phyloP scores from a whole-genome alignment of 2,329 filamentous ascomycete species.

The Aspergillus sp. region DNA sequence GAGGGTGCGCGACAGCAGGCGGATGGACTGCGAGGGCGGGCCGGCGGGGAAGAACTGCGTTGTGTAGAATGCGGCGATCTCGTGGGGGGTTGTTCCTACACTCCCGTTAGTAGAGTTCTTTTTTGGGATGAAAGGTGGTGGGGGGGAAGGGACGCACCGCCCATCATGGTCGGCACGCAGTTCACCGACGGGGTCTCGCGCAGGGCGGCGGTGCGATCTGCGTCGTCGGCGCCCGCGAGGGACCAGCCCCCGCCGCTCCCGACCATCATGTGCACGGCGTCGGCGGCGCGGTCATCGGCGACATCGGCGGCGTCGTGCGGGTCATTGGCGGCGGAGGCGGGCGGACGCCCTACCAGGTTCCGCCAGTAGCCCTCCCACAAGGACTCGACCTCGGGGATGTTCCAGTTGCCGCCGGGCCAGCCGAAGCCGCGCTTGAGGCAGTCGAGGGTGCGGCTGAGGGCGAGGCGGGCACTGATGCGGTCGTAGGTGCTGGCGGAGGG shows the following conservation, averaged over 20 bases:
- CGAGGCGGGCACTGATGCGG: slow-evolving; percentile 58
- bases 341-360: too few relatives aligned
- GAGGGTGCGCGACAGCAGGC: slow-evolving; percentile 55
- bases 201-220: slow-evolving; percentile 7
- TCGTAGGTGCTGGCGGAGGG: slow-evolving; percentile 62
- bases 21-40: slow-evolving; percentile 47
- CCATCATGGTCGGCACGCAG: slow-evolving; percentile 36
- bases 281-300: slow-evolving; percentile 16
- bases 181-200: slow-evolving; percentile 28
- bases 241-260: slow-evolving; percentile 5
- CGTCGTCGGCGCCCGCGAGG: slow-evolving; percentile 7
- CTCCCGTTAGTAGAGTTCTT: neutral
- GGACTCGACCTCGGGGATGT: slow-evolving; percentile 34
- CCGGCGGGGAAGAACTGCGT: slow-evolving; percentile 53
- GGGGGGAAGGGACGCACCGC: slow-evolving; percentile 29
- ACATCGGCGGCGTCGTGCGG: slow-evolving; percentile 14
- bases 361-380: slow-evolving; percentile 40
- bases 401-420: slow-evolving; percentile 29
- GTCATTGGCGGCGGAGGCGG: slow-evolving; percentile 10
- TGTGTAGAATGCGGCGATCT: slow-evolving; percentile 49
- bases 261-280: slow-evolving; percentile 20
- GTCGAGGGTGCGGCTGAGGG: slow-evolving; percentile 63
- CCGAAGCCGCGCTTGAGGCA: slow-evolving; percentile 60
- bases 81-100: slow-evolving; percentile 21
- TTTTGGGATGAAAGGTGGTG: slow-evolving; percentile 3